Conservation (phyloP, 2,329 filamentous ascomycete species). For the Sporothrix pseudoabietina region DNA sequence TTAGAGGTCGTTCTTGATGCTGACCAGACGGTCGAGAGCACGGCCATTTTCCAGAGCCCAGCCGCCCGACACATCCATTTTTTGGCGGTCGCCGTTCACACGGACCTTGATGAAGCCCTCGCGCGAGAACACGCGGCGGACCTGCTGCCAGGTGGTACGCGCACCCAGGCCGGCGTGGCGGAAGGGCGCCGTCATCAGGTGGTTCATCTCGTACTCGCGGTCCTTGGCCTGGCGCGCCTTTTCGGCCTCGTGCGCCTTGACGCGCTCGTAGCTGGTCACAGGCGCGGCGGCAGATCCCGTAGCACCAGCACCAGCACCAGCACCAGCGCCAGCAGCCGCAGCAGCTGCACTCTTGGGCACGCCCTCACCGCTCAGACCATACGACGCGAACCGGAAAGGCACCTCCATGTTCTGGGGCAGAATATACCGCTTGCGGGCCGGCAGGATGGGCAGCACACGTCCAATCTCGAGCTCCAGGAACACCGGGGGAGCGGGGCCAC, state of each 20-base stretch:
- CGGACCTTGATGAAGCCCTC: slow-evolving; percentile 58
- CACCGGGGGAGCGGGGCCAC: slow-evolving; percentile 41
- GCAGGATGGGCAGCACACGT: slow-evolving; percentile 53
- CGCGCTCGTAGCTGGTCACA: slow-evolving; percentile 35
- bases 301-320: background rate
- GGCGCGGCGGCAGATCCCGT: background rate
- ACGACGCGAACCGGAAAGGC: slow-evolving; percentile 43
- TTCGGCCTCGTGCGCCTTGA: slow-evolving; percentile 42
- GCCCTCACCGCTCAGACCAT: slow-evolving; percentile 31
- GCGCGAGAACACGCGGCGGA: slow-evolving; percentile 56
- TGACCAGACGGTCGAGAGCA: slow-evolving; percentile 59
- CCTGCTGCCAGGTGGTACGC: slow-evolving; percentile 47
- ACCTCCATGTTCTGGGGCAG: slow-evolving; percentile 45
- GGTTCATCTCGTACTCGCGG: slow-evolving; percentile 56
- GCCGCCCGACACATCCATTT: slow-evolving; percentile 58
- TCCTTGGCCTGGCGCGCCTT: slow-evolving; percentile 45
- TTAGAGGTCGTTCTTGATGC: slow-evolving; percentile 17
- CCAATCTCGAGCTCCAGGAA: slow-evolving; percentile 57
- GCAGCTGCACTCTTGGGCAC: background rate
- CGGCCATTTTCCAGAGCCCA: slow-evolving; percentile 64
- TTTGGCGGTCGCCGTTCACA: slow-evolving; percentile 49
- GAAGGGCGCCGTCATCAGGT: slow-evolving; percentile 61
- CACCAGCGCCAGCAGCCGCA: background rate
- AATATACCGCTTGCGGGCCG: slow-evolving; percentile 48
- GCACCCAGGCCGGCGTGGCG: slow-evolving; percentile 51